Base-by-base conservation (phyloP, 768 basidiomycete genomes). In the Imleria badia region DNA sequence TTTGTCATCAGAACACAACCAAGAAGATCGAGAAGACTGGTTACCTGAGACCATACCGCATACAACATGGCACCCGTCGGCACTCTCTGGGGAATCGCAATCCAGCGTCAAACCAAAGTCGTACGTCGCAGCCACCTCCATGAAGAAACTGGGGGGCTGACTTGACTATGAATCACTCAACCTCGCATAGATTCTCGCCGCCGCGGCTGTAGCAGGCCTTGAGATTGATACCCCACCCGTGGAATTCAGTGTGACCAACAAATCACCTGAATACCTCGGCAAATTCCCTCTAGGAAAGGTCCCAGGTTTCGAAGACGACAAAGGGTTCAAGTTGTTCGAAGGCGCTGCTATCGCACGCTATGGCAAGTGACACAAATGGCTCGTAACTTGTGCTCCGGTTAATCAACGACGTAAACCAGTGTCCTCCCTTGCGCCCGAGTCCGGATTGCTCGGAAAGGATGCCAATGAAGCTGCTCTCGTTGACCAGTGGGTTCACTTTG, bases 401-500 rank as follows among this genome's bases (percentile, higher is more conserved):
- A 8, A 56, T 45, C 8, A 29, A 45, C 13, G 41, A 39, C 3
- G 17, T 23, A 12, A 22, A 49, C 15, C 23, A 70, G 68, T 69
- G 39, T 52, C 60, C 19, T 65, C 67, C 19, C 54, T 67, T 17
- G 65, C 57, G 22, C 69, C 69, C 7, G 54, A 63, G 36, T 65
- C 65, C 23, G 60, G 60, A 30, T 55, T 69, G 39, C 61, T 69
- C n/a, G 65, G 67, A 31, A 65, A 63, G 29, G 43, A 58, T 10
- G 46, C 36, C 14, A 44, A 17, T 6, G 69, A 69, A 41, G 51
- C 65, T 22, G 67, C 65, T 3, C 65, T 69, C 26, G 57, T 71
- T 1, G 69, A 69, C 43, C 69, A 69, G 35, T 69, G 68, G 68
- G 54, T 69, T 17, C 68, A 69, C 30, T 69, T 69, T 43, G 63